These are phyloP conservation scores for Raffaelea arxii DNA, from an alignment of 2,329 filamentous ascomycete genomes.

Conservation along the genomic window DNA sequence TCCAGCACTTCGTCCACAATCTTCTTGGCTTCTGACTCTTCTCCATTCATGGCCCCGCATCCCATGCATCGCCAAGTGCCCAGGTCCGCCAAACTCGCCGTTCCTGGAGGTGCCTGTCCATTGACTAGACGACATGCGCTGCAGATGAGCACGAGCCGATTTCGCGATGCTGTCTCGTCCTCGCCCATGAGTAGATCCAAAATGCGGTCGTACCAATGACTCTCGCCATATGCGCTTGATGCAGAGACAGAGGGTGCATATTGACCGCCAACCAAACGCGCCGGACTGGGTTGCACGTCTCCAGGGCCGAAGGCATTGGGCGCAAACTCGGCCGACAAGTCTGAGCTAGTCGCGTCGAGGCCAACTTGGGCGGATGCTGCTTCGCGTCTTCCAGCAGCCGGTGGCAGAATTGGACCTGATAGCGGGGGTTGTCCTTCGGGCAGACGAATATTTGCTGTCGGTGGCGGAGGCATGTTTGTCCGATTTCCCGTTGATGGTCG, in stretches of 20 bases:
- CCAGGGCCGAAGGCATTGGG: constrained; percentile 54
- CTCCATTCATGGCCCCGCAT: constrained; percentile 76
- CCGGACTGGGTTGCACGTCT: constrained; percentile 2
- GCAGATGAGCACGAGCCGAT: constrained; percentile 83
- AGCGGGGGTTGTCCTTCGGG: constrained; percentile 4
- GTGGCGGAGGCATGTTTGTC: constrained; percentile 45
- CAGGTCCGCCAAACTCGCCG: constrained; percentile 64
- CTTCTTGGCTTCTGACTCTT: constrained; percentile 64
- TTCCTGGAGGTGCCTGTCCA: constrained; percentile 86
- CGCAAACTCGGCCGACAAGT: constrained; percentile 56
- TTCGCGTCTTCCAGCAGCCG: background rate
- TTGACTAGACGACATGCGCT: constrained; percentile 77
- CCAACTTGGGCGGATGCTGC: constrained; percentile 12
- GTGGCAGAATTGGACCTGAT: background rate
- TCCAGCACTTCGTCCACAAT: constrained; percentile 57
- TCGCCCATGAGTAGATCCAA: constrained; percentile 88
- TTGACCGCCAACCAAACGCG: constrained; percentile 14
- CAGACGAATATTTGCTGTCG: constrained; percentile 53
- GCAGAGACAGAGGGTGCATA: constrained; percentile 16
- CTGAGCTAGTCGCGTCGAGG: constrained; percentile 8
- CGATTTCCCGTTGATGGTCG: constrained; percentile 21
- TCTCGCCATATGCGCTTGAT: constrained; percentile 20
- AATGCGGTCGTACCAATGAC: constrained; percentile 90
- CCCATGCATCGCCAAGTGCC: constrained; percentile 82
- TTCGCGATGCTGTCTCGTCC: constrained; percentile 86